Conservation (phyloP, 768 basidiomycete species). For the Boletus tomentosulus region DNA sequence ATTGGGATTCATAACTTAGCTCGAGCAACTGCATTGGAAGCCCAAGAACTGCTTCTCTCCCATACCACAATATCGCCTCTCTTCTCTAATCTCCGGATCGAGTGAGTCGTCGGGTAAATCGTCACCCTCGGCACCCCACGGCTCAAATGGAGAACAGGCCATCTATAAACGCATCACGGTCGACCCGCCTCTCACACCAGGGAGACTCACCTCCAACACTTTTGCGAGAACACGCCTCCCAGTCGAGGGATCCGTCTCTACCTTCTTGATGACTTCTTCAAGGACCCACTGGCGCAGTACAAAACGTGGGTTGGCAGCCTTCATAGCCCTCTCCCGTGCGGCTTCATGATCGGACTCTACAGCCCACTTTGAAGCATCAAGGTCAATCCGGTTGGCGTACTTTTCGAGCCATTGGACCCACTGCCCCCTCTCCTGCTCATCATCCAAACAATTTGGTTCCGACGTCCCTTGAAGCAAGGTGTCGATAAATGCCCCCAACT, state of each 20-base stretch:
- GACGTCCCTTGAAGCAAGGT: conserved; percentile 46
- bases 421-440: conserved; percentile 42
- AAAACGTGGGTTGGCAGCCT: conserved; percentile 80
- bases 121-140: conserved; percentile 78
- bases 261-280: conserved; percentile 81
- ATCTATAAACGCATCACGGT: conserved; percentile 46
- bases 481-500: conserved; percentile 40
- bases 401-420: conserved; percentile 62
- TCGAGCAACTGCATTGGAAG: conserved; percentile 93
- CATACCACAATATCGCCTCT: conserved; percentile 71
- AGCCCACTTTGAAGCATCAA: conserved; percentile 47
- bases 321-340: conserved; percentile 48
- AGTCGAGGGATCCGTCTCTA: conserved; percentile 59
- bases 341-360: conserved; percentile 37
- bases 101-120: conserved; percentile 42
- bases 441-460: conserved; percentile 42
- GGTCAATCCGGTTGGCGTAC: conserved; percentile 56
- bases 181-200: background rate
- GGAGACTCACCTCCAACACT: conserved; percentile 64
- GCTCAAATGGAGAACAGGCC: conserved; percentile 79
- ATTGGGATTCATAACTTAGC: conserved; percentile 36
- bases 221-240: conserved; percentile 72
- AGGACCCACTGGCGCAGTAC: conserved; percentile 93
- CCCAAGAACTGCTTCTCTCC: conserved; percentile 76
- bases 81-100: conserved; percentile 59